Evolutionary conservation across 2,329 filamentous ascomycete genomes (phyloP).

Genomic region (Curvularia lunata): DNA sequence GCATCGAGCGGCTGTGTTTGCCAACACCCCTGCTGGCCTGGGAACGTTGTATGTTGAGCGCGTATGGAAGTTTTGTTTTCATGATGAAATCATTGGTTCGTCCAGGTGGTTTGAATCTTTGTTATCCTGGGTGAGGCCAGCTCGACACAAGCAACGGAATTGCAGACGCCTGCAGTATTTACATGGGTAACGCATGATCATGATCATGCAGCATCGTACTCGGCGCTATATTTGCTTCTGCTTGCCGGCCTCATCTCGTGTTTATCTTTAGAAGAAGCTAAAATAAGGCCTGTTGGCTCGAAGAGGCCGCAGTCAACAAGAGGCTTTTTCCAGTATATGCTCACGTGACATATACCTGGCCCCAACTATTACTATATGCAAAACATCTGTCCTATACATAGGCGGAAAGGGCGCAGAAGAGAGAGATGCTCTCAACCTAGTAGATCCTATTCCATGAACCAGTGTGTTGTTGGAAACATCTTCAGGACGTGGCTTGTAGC

Average conservation of each 20-base stretch:
- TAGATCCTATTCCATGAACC: not conserved
- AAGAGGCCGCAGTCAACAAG: not conserved
- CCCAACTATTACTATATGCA: not conserved
- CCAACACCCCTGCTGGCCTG: not conserved
- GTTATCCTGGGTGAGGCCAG: not conserved
- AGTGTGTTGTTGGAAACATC: not conserved
- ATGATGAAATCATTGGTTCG: not conserved
- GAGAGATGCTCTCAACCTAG: not conserved
- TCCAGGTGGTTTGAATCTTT: not conserved
- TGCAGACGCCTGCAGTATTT: not conserved
- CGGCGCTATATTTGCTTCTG: not conserved
- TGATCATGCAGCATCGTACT: not conserved
- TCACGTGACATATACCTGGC: not conserved
- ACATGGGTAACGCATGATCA: not conserved
- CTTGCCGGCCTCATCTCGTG: not conserved
- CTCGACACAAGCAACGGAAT: not conserved
- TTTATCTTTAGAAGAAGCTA: not conserved
- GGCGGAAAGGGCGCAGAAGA: not conserved
- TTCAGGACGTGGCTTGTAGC: not conserved
- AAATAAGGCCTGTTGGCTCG: not conserved
- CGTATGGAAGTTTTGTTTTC: not conserved
- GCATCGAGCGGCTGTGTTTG: not conserved
- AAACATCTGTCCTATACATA: not conserved
- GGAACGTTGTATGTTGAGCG: not conserved
- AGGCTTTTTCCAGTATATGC: not conserved